These are phyloP conservation scores for Gossypium sturtianum DNA, from an alignment of 345 rosid species.

Conservation along the genomic window DNA sequence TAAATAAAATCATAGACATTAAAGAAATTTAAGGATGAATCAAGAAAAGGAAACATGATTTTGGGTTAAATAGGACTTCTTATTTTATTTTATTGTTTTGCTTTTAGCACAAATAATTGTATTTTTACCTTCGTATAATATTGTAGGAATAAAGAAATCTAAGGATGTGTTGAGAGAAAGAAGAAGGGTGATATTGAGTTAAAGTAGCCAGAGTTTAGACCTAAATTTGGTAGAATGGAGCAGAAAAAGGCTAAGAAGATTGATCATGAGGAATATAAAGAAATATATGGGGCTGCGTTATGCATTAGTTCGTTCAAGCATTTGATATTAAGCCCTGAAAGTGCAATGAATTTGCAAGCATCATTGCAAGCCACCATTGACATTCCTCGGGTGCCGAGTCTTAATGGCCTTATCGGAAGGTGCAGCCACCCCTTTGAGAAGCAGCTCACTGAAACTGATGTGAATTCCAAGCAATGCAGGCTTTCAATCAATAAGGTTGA, in stretches of 20 bases:
- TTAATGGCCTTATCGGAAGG: neutral
- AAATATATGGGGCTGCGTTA: neutral
- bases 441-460: constrained; percentile 5
- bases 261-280: neutral
- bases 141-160: too few relatives aligned
- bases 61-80: too few relatives aligned
- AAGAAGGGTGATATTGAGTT: too few relatives aligned
- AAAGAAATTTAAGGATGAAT: too few relatives aligned
- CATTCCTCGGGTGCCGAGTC: neutral
- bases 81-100: too few relatives aligned
- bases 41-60: too few relatives aligned
- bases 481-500: neutral
- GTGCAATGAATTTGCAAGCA: neutral
- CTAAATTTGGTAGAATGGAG: neutral
- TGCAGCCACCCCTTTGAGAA: constrained; percentile 4
- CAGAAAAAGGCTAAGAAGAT: neutral
- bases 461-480: neutral
- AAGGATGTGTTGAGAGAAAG: too few relatives aligned
- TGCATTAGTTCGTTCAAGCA: neutral
- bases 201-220: too few relatives aligned
- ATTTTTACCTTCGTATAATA: too few relatives aligned
- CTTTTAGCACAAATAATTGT: too few relatives aligned
- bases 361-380: neutral
- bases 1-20: too few relatives aligned
- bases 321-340: neutral